These are phyloP conservation scores for Petunia axillaris DNA, from an alignment of 257 asterid species.

Conservation along the genomic window DNA sequence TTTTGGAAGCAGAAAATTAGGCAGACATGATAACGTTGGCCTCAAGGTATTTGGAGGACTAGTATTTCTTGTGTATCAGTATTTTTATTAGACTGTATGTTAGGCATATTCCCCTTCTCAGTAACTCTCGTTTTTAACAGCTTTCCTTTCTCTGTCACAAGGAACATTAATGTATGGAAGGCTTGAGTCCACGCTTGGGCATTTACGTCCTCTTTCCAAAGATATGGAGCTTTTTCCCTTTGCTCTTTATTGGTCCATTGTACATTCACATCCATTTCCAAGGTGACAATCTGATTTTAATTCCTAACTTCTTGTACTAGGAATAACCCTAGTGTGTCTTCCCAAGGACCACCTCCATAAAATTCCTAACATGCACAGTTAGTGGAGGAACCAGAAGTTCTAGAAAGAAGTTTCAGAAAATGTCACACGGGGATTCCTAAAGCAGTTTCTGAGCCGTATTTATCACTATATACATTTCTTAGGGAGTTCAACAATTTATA, in stretches of 20 bases:
- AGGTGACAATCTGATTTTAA: constrained; percentile 2
- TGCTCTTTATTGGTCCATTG: constrained; percentile 36
- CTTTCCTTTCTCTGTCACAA: background rate
- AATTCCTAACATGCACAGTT: background rate
- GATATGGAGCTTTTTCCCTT: constrained; percentile 28
- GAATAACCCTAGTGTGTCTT: background rate
- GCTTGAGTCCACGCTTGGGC: constrained; percentile 45
- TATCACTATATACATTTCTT: too few species aligned
- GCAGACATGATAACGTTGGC: background rate
- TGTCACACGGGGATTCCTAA: background rate
- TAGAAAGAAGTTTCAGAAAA: background rate
- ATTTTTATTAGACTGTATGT: background rate
- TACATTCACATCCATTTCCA: constrained; percentile 27
- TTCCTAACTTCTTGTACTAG: background rate
- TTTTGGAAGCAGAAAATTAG: background rate
- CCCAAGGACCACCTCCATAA: background rate
- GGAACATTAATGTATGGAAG: constrained; percentile 42
- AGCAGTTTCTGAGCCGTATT: background rate
- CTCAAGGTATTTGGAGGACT: background rate
- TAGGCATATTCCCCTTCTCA: background rate
- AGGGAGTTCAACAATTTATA: background rate
- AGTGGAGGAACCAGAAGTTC: background rate
- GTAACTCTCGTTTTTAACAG: background rate
- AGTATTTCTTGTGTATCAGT: background rate
- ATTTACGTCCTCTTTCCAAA: constrained; percentile 39